A percentile compares a stretch with the other conserved stretches of the same genome.
phyloP scores from a whole-genome alignment of 1,284 basidiomycete genomes.

The Apiotrichum sp. region DNA sequence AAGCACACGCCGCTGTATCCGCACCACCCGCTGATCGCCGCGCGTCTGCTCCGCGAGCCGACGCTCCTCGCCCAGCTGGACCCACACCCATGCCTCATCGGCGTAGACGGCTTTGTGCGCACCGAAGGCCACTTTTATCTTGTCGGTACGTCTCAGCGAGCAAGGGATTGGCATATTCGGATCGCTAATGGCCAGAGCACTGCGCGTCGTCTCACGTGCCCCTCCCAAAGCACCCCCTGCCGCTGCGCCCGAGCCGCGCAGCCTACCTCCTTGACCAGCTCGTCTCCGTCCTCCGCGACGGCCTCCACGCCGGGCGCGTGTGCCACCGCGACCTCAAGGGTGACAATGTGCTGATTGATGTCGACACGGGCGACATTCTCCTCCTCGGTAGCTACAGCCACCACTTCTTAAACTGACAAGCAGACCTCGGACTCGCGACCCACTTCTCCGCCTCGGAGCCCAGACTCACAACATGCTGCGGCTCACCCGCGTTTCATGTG shows the following conservation, averaged over 20 bases:
- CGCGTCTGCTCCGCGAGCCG: constrained; percentile 53
- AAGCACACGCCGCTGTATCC: constrained; percentile 56
- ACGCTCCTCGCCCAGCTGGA: constrained; percentile 53
- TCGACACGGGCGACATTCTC: constrained; percentile 43
- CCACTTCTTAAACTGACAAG: not conserved
- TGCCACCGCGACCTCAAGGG: constrained; percentile 56
- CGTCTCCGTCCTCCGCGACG: constrained; percentile 51
- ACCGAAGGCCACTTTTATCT: constrained; percentile 56
- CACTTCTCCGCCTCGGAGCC: constrained; percentile 53
- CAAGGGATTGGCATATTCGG: too few relatives aligned
- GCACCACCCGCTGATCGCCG: constrained; percentile 55
- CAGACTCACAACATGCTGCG: constrained; percentile 55
- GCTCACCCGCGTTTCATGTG: constrained; percentile 51
- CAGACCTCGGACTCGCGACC: constrained; percentile 55
- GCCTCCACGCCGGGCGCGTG: constrained; percentile 52
- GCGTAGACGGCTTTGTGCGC: constrained; percentile 52
- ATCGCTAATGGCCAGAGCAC: constrained; percentile 21
- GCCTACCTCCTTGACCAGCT: constrained; percentile 53
- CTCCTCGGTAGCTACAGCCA: constrained; percentile 44
- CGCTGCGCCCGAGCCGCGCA: constrained; percentile 48
- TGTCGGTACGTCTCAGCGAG: constrained; percentile 38
- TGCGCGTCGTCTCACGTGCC: constrained; percentile 31
- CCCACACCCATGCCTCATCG: constrained; percentile 53
- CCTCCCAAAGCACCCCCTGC: constrained; percentile 27
- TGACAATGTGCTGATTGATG: constrained; percentile 41